Evolutionary conservation across 495 filamentous ascomycete species (phyloP).

Genomic region (Pyrenula massariospora): DNA sequence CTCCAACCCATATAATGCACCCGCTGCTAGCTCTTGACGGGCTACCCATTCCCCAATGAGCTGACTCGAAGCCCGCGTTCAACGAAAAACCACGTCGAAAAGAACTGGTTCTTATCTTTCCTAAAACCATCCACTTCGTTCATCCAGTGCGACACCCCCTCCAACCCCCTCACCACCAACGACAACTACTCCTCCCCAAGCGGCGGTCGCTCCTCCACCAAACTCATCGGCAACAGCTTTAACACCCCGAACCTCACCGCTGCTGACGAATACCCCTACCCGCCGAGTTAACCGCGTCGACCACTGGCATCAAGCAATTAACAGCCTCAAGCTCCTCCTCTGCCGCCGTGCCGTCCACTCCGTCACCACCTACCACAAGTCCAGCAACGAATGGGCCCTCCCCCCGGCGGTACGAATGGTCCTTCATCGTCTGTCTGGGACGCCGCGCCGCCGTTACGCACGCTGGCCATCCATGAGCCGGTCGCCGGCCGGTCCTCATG

Average conservation of each 20-base stretch:
- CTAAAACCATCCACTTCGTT: conserved; percentile 12
- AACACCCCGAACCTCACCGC: conserved; percentile 26
- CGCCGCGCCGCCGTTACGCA: conserved; percentile 6
- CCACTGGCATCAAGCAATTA: conserved; percentile 26
- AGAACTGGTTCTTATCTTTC: conserved; percentile 29
- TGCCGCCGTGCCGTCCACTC: conserved; percentile 20
- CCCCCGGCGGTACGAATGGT: conserved; percentile 27
- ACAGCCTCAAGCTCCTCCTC: conserved; percentile 22
- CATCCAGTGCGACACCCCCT: conserved; percentile 21
- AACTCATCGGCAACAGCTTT: conserved; percentile 22
- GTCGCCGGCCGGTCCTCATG: too few relatives aligned
- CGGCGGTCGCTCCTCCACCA: conserved; percentile 20
- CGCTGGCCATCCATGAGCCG: conserved; percentile 11
- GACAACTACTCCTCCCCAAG: conserved; percentile 2
- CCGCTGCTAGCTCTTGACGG: conserved; percentile 21
- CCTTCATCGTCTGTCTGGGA: conserved; percentile 21
- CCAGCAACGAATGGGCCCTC: conserved; percentile 16
- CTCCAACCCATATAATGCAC: conserved; percentile 15
- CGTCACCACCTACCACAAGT: conserved; percentile 23
- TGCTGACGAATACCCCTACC: conserved; percentile 17
- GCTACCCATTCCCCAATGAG: conserved; percentile 24
- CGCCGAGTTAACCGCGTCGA: conserved; percentile 10
- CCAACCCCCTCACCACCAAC: background rate
- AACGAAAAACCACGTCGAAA: conserved; percentile 20
- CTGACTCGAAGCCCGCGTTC: conserved; percentile 23